Evolutionary conservation across 257 asterid genomes (phyloP).

Genomic region (Fraxinus americana): DNA sequence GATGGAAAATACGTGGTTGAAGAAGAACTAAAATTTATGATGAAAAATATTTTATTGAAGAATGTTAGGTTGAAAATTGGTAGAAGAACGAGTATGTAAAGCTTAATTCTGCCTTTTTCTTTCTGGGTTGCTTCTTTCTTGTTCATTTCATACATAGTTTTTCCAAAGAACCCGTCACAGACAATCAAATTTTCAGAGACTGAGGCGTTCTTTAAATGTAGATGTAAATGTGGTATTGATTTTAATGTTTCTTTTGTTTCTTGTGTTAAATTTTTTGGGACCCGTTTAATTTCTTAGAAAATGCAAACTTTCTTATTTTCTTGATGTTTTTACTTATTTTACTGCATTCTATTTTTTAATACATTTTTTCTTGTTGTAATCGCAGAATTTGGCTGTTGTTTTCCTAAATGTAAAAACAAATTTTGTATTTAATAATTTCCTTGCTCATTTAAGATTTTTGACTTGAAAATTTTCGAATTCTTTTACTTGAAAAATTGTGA

Average conservation of each 20-base stretch:
- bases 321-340: slow-evolving; percentile 9
- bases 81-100: not conserved
- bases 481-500: not conserved
- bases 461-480: not conserved
- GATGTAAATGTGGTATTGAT: slow-evolving; percentile 3
- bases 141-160: not conserved
- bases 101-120: slow-evolving; percentile 26
- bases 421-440: not conserved
- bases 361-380: not conserved
- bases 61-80: too few species aligned
- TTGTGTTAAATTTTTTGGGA: slow-evolving; percentile 27
- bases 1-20: too few species aligned
- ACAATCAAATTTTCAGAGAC: slow-evolving; percentile 7
- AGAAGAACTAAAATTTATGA: too few species aligned
- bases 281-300: slow-evolving; percentile 30
- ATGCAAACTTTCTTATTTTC: slow-evolving; percentile 21
- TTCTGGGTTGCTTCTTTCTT: not conserved
- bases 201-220: not conserved
- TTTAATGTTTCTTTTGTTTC: not conserved
- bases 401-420: not conserved
- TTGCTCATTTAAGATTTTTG: not conserved
- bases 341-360: slow-evolving; percentile 12
- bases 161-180: not conserved
- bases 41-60: too few species aligned
- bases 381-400: not conserved